phyloP scores from a whole-genome alignment of 306 rosid genomes.

The Geum urbanum region DNA sequence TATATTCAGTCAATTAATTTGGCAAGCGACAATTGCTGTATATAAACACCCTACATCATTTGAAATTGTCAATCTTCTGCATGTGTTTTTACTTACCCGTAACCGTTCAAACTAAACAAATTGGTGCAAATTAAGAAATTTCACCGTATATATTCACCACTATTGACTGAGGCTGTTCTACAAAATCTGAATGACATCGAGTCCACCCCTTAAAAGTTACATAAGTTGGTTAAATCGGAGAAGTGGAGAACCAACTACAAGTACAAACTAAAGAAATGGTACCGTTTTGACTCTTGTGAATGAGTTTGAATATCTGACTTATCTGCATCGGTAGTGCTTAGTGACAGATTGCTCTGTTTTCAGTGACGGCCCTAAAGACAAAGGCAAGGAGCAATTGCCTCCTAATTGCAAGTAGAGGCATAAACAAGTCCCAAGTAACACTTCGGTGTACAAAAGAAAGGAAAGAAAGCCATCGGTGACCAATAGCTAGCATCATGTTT shows the following conservation, averaged over 20 bases:
- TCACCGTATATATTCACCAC: no score
- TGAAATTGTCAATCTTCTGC: no score
- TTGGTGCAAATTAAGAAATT: no score
- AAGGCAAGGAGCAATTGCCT: neutral
- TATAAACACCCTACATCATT: no score
- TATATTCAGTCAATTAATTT: no score
- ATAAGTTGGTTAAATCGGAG: neutral
- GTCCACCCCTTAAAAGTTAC: no score
- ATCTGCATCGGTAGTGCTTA: neutral
- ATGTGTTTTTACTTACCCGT: no score
- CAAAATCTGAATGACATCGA: no score
- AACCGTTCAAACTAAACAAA: no score
- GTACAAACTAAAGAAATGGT: neutral
- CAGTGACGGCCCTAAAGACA: neutral
- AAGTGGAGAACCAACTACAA: neutral
- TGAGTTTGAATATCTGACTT: neutral
- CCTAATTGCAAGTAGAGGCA: neutral
- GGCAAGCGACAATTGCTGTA: no score
- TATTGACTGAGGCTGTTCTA: no score
- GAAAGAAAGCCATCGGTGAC: neutral
- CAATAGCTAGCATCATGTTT: conserved; percentile 1
- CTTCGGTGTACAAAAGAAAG: neutral
- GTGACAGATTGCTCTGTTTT: neutral
- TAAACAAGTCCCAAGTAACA: conserved; percentile 4
- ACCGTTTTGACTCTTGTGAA: neutral